Evolutionary conservation across 805 yeast genomes (phyloP), one percentile per base, ranked within the genome.

Genomic region (Saccharomycopsis selenospora): DNA sequence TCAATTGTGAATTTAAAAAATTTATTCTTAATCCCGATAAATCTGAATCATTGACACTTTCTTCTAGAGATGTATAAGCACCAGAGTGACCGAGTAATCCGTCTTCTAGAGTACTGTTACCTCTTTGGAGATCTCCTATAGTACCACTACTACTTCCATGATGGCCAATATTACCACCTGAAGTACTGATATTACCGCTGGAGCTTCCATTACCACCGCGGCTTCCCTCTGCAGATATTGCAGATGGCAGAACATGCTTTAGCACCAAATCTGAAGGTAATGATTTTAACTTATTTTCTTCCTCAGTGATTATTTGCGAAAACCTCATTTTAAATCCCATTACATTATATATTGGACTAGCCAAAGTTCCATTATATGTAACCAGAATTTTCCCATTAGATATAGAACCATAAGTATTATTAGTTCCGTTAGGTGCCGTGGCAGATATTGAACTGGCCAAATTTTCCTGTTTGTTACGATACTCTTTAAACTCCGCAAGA

Each of bases 211-310:
- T 45, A 65, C 64, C 49, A 68, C 65, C 36, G 77, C 75, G 44
- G 75, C 70, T 50, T 74, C 76, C 47, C 65, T 72, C 75, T 77
- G 69, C 55, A 66, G 68, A 30, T 71, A 63, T 57, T 76, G 76
- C n/a, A n/a, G n/a, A n/a, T n/a, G n/a, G n/a, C 38, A 33, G 38
- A 59, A 75, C 76, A 55, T 75, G 80, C 3, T 73, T 72, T 41
- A 67, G 52, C 10, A 51, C 47, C 8, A 46, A 30, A 22, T 40
- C 17, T 13, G 42, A 13, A n/a, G 53, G 48, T 20, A 46, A 13
- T 6, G 43, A 36, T 13, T 10, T 10, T 3, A 50, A 30, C 14
- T 43, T 46, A 20, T 47, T 30, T 25, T 50, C 53, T 33, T 50
- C 53, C 10, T 43, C 28, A 7, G 20, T 18, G 6, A 50, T 50